These are phyloP conservation scores for Phyllosticta citrichinensis DNA, from an alignment of 2,329 filamentous ascomycete species.

Conservation along the genomic window DNA sequence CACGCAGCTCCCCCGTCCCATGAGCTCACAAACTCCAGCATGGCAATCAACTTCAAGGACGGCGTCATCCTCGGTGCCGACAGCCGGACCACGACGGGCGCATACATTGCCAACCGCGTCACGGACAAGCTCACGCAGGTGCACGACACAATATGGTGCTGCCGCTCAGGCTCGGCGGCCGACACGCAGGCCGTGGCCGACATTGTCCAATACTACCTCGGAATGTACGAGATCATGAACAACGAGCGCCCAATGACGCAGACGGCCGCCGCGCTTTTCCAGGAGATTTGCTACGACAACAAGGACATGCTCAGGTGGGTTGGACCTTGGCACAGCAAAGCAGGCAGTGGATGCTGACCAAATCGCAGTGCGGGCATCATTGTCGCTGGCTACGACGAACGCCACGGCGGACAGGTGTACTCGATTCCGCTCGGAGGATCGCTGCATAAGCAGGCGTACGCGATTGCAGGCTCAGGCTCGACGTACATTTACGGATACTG, in stretches of 20 bases:
- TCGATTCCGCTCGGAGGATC: conserved; percentile 94
- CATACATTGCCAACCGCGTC: conserved; percentile 98
- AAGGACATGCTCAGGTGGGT: conserved; percentile 83
- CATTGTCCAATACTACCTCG: conserved; percentile 93
- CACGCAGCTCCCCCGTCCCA: not conserved
- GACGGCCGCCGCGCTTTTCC: conserved; percentile 90
- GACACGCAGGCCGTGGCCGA: conserved; percentile 97
- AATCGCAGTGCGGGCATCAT: conserved; percentile 76
- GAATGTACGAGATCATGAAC: conserved; percentile 83
- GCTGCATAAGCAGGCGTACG: conserved; percentile 91
- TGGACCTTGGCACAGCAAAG: not conserved
- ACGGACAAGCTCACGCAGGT: conserved; percentile 99
- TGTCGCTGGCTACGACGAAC: conserved; percentile 94
- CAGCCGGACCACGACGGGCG: conserved; percentile 91
- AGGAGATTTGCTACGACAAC: conserved; percentile 96
- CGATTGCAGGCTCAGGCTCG: conserved; percentile 92
- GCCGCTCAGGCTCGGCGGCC: conserved; percentile 90
- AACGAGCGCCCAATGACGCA: conserved; percentile 87
- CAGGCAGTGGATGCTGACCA: conserved; percentile 14
- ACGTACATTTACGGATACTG: conserved; percentile 99
- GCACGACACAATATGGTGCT: conserved; percentile 99
- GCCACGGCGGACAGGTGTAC: conserved; percentile 94
- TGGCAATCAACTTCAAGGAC: conserved; percentile 98
- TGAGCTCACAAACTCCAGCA: conserved; percentile 45
- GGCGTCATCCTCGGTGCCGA: conserved; percentile 97